Evolutionary conservation across 148 eudicot genomes (phyloP).

Genomic region (Suaeda aralocaspica): DNA sequence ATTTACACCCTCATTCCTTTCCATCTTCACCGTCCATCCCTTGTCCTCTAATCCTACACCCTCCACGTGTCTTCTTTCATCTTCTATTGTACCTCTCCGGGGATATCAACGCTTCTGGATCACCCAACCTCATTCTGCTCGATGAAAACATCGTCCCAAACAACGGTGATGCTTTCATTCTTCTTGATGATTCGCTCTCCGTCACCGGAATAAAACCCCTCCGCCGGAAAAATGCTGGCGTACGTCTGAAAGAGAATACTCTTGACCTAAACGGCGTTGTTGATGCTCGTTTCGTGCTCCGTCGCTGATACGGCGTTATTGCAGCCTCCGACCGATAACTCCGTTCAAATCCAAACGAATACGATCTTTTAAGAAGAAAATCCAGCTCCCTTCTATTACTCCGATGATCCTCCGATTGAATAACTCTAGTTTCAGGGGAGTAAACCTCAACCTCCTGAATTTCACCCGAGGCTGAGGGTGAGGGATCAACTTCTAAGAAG

Average conservation of each 20-base stretch:
- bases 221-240: conserved; percentile 55
- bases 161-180: conserved; percentile 62
- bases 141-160: conserved; percentile 48
- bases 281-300: conserved; percentile 54
- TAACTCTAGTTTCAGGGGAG: conserved; percentile 27
- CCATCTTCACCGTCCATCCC: conserved; percentile 11
- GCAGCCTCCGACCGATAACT: conserved; percentile 63
- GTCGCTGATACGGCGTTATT: conserved; percentile 54
- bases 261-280: conserved; percentile 52
- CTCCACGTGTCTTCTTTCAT: conserved; percentile 28
- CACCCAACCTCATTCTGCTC: conserved; percentile 69
- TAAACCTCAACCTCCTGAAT: conserved; percentile 13
- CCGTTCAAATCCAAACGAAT: conserved; percentile 86
- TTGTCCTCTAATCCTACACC: conserved; percentile 5
- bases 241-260: conserved; percentile 64
- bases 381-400: conserved; percentile 30
- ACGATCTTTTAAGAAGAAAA: conserved; percentile 60
- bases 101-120: conserved; percentile 87
- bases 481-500: conserved; percentile 43
- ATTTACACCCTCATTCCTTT: conserved; percentile 11
- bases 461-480: conserved; percentile 32
- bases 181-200: conserved; percentile 47
- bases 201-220: conserved; percentile 48
- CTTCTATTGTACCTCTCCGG: conserved; percentile 65
- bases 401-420: conserved; percentile 41